These are phyloP conservation scores for Trichoderma sp. DNA, from an alignment of 2,329 filamentous ascomycete species.

Conservation along the genomic window DNA sequence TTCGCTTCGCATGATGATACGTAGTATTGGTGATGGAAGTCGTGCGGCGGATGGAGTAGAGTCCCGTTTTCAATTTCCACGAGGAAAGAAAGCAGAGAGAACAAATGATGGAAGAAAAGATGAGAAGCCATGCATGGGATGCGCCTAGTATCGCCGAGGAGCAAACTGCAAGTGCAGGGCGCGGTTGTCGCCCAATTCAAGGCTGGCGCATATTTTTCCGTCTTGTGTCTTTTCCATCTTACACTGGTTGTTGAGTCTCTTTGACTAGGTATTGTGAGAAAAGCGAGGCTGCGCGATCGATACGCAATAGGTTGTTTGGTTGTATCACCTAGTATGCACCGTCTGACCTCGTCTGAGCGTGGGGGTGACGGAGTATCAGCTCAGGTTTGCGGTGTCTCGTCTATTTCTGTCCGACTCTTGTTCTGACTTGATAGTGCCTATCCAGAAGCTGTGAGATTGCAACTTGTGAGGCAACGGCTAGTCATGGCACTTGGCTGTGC, in stretches of 20 bases:
- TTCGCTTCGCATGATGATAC: too few species aligned
- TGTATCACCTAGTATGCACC: neutral
- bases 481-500: neutral
- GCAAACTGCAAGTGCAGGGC: neutral
- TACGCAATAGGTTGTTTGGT: neutral
- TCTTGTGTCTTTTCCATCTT: too few species aligned
- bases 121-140: neutral
- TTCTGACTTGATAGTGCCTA: neutral
- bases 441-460: neutral
- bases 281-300: neutral
- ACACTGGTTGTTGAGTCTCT: too few species aligned
- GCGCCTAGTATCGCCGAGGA: conserved; percentile 4
- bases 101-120: too few species aligned
- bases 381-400: conserved; percentile 1
- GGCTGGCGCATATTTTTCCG: neutral
- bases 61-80: too few species aligned
- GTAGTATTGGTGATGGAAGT: too few species aligned
- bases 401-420: neutral
- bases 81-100: too few species aligned
- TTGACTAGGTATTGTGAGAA: too few species aligned
- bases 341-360: conserved; percentile 1
- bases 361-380: neutral
- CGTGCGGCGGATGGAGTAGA: too few species aligned
- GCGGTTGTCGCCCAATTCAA: neutral
- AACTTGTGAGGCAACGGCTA: neutral